phyloP scores from a whole-genome alignment of 2,329 filamentous ascomycete genomes.

The Aspergillus bombycis region DNA sequence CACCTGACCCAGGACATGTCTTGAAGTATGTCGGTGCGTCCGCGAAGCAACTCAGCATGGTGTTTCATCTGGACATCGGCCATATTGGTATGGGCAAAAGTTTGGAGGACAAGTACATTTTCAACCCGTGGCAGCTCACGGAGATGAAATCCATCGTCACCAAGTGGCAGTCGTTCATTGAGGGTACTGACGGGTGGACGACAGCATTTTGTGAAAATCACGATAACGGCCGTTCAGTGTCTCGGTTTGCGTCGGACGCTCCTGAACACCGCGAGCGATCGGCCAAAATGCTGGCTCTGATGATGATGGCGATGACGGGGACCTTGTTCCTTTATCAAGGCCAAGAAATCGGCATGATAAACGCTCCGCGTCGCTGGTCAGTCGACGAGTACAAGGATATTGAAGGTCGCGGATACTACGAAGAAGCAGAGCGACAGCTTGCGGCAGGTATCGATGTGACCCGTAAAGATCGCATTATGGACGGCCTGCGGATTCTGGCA shows the following conservation, averaged over 20 bases:
- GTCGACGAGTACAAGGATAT: conserved; percentile 48
- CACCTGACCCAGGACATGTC: conserved; percentile 61
- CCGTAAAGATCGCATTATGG: conserved; percentile 22
- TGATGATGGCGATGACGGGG: conserved; percentile 54
- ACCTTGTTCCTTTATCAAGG: conserved; percentile 64
- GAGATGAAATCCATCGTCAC: conserved; percentile 54
- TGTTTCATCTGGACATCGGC: conserved; percentile 58
- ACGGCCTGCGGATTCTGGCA: conserved; percentile 58
- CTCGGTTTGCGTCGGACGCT: conserved; percentile 56
- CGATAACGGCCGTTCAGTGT: conserved; percentile 61
- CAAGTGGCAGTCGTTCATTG: conserved; percentile 57
- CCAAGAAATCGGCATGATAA: conserved; percentile 64
- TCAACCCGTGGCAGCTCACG: conserved; percentile 49
- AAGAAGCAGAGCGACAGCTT: conserved; percentile 31
- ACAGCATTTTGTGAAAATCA: conserved; percentile 68
- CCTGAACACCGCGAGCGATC: conserved; percentile 49
- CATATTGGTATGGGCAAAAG: conserved; percentile 55
- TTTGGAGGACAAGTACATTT: conserved; percentile 50
- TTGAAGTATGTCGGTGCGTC: conserved; percentile 62
- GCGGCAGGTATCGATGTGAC: conserved; percentile 34
- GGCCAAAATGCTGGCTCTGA: conserved; percentile 58
- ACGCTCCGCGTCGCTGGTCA: conserved; percentile 54
- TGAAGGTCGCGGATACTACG: conserved; percentile 55
- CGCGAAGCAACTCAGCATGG: conserved; percentile 67
- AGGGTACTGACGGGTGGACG: conserved; percentile 55